Conservation (phyloP, 441 rosid species). For the Arabidopsis lyrata region DNA sequence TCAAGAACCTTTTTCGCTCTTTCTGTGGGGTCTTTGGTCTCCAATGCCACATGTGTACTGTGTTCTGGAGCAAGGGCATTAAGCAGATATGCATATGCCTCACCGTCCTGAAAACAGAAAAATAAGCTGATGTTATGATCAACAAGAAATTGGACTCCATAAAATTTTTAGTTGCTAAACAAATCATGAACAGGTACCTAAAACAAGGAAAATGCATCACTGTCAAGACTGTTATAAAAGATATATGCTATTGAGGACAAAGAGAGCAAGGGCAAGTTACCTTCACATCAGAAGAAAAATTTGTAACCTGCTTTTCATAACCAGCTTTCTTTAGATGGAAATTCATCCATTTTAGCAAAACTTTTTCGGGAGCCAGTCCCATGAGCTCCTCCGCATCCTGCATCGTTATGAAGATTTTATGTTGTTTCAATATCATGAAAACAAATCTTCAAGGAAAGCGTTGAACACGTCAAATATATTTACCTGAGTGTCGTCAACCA, state of each 20-base stretch:
- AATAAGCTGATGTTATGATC: conserved; percentile 20
- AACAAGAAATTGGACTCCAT: conserved; percentile 9
- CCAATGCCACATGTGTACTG: conserved; percentile 60
- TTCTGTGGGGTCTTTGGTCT: conserved; percentile 64
- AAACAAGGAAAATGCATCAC: conserved; percentile 1
- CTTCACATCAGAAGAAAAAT: conserved; percentile 97
- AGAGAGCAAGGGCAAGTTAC: conserved; percentile 51
- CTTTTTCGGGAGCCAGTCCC: conserved; percentile 94
- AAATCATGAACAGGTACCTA: background rate
- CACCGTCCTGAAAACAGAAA: conserved; percentile 77
- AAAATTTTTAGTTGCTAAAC: conserved; percentile 9
- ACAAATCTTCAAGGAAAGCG: conserved; percentile 4
- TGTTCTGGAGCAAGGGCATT: conserved; percentile 97
- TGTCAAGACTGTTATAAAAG: conserved; percentile 9
- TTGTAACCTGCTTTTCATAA: conserved; percentile 83
- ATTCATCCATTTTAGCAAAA: conserved; percentile 97
- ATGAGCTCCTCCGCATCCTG: conserved; percentile 98
- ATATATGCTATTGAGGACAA: conserved; percentile 25
- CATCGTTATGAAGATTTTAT: conserved; percentile 34
- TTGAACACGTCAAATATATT: conserved; percentile 19
- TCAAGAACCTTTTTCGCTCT: conserved; percentile 88
- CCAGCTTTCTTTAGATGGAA: conserved; percentile 97
- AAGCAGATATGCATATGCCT: conserved; percentile 95
- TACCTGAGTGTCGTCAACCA: conserved; percentile 92
- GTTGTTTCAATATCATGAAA: conserved; percentile 16